Evolutionary conservation across 2,329 filamentous ascomycete species (phyloP).

Genomic region (Xylariaceae sp.): DNA sequence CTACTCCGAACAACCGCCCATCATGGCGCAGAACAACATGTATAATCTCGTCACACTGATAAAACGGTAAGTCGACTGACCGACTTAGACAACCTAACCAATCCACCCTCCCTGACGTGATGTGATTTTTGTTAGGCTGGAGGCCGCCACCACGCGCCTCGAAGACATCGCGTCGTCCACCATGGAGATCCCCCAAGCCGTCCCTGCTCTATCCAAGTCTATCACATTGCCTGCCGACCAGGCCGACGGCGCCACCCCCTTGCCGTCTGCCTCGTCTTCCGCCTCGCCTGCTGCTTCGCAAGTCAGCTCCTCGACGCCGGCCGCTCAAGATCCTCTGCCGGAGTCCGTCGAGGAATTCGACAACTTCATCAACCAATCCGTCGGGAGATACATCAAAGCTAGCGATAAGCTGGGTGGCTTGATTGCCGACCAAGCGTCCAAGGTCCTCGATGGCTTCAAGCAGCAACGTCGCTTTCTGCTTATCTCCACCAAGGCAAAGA

Average conservation of each 20-base stretch:
- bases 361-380: slow-evolving; percentile 65
- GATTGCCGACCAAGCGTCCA: slow-evolving; percentile 68
- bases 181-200: slow-evolving; percentile 54
- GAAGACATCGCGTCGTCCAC: slow-evolving; percentile 89
- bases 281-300: slow-evolving; percentile 20
- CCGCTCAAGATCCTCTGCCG: slow-evolving; percentile 57
- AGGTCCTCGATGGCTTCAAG: slow-evolving; percentile 63
- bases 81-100: slow-evolving; percentile 5
- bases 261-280: slow-evolving; percentile 36
- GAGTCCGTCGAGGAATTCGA: slow-evolving; percentile 87
- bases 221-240: slow-evolving; percentile 36
- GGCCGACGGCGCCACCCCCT: slow-evolving; percentile 35
- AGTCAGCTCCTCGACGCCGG: slow-evolving; percentile 35
- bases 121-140: slow-evolving; percentile 62
- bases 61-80: slow-evolving; percentile 71
- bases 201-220: slow-evolving; percentile 42
- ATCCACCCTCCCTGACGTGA: slow-evolving; percentile 40
- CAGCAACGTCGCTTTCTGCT: slow-evolving; percentile 85
- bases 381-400: slow-evolving; percentile 72
- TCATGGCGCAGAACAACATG: slow-evolving; percentile 79
- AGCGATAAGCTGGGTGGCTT: slow-evolving; percentile 74
- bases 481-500: slow-evolving; percentile 85
- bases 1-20: slow-evolving; percentile 8
- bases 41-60: slow-evolving; percentile 95
- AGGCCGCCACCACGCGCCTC: slow-evolving; percentile 91